Evolutionary conservation across 2,329 filamentous ascomycete genomes (phyloP), one percentile per base, ranked within the genome.

Genomic region (Zasmidium cellare): DNA sequence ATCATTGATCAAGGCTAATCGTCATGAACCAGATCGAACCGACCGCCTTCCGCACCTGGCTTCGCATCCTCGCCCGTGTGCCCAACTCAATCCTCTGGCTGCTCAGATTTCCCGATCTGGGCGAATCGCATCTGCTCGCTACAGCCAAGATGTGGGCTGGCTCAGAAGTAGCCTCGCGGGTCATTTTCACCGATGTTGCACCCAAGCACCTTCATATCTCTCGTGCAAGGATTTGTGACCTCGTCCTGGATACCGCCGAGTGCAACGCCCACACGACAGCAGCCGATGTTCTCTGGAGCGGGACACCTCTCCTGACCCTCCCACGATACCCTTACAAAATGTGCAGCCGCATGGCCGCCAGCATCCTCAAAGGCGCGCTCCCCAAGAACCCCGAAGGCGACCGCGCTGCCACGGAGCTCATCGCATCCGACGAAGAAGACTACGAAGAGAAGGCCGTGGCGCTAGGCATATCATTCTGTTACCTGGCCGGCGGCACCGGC

Each of bases 181-280:
- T 99, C 64, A 83, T 94, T 46, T 99, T 99, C 72, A 99, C 94
- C 5, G 94, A 99, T 71, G 94, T 99, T 12, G 94, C 94, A 0
- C 92, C 93, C 3, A 99, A 99, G 74, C 89, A 90, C 65, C 86
- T 92, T 64, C 94, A 99, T 74, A 99, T 99, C 65, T 88, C 91
- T 6, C 87, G 94, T 31, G 94, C 94, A 5, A 86, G 92, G 20
- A 86, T 99, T 24, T 93, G 93, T 71, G 94, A 99, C 75, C 80
- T 99, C 6, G 97, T 99, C 71, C 84, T 99, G 14, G 94, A 99
- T 75, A 99, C 94, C 0, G 92, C 94, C 1, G 94, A 99, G 75
- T 99, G 94, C 76, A 99, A 99, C 71, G 94, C 92, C 1, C 94
- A 99, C 74, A 99, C 94, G 1, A 99, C 94, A 1, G 94, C 94